Evolutionary conservation across 106 monocot species (phyloP), one percentile per base, ranked within the genome.

Genomic region (Dendrobium catenatum): DNA sequence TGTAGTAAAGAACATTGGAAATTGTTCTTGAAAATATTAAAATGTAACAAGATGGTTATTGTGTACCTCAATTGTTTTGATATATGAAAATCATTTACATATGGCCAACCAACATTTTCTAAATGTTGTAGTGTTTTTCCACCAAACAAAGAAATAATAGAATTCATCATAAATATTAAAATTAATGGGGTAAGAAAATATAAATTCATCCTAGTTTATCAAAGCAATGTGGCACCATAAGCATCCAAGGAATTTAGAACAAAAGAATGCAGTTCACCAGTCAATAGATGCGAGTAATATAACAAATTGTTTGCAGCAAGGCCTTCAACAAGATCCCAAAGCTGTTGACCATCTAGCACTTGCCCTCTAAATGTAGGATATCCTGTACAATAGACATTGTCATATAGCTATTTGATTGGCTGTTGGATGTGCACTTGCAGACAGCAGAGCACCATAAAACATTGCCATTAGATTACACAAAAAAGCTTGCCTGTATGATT

Each of bases 401-500:
- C 72, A 87, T 77, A 79, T 42, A 42, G 44, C 18, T 20, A 17
- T 64, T 20, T 20, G n/a, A 64, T 20, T 6, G 18, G n/a, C 1
- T 20, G 22, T 20, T 64, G 22, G 64, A n/a, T 16, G 64, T 64
- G n/a, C 6, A 72, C 10, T 33, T 33, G 37, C 72, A 33, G 31
- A 72, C 72, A 13, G 31, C 33, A 33, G 33, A 72, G 7, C 7
- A 33, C 9, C 11, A 4, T 72, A 33, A 31, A 37, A 72, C 72
- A 13, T 40, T 4, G 20, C 6, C 51, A 13, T 15, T 40, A 84
- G 84, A 79, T 79, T 70, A 92, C 86, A 58, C 81, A 87, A 90
- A 90, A 83, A 74, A 84, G 76, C 90, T 94, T 93, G 87, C 99
- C 99, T 93, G 99, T 99, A 85, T 99, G 95, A 86, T 99, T 99